A percentile compares a stretch with the other conserved stretches of the same genome.
Conservation (phyloP, 2,329 filamentous ascomycete genomes). For the Corinectria fuckeliana region DNA sequence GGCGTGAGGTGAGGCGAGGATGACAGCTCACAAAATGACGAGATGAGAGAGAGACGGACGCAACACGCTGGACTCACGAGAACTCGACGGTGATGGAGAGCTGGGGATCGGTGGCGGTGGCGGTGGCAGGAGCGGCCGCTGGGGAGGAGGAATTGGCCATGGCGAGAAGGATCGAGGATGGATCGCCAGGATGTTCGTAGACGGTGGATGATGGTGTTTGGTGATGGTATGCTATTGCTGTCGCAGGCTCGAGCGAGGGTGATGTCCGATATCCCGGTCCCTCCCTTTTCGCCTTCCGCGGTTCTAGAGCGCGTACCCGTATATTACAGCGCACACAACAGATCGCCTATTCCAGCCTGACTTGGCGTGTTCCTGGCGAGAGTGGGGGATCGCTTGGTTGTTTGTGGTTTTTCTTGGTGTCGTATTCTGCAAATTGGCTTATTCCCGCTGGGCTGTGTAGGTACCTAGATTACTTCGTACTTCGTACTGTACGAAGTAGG, state of each 20-base stretch:
- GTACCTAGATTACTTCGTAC: no score
- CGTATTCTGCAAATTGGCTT: neutral
- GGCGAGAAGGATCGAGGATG: constrained; percentile 11
- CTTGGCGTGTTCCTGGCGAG: neutral
- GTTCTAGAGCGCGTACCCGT: neutral
- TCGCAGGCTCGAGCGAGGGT: neutral
- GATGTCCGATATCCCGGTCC: constrained; percentile 14
- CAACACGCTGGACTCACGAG: constrained; percentile 49
- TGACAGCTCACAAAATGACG: constrained; percentile 35
- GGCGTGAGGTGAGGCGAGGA: constrained; percentile 16
- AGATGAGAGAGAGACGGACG: constrained; percentile 22
- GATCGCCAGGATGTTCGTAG: neutral
- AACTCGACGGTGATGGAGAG: constrained; percentile 77
- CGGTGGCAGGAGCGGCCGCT: constrained; percentile 6
- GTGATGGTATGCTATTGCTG: constrained; percentile 3
- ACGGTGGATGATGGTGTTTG: neutral
- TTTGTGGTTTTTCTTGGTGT: neutral
- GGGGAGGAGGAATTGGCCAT: constrained; percentile 26
- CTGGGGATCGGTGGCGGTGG: constrained; percentile 28
- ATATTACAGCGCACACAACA: neutral
- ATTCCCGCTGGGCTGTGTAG: neutral
- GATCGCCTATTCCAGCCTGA: neutral
- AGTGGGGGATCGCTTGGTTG: neutral
- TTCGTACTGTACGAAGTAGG: no score
- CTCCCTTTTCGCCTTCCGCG: neutral